A percentile compares a stretch with the other conserved stretches of the same genome.
These are phyloP conservation scores for Aspergillus melleus DNA, from an alignment of 2,329 filamentous ascomycete species.

Conservation along the genomic window DNA sequence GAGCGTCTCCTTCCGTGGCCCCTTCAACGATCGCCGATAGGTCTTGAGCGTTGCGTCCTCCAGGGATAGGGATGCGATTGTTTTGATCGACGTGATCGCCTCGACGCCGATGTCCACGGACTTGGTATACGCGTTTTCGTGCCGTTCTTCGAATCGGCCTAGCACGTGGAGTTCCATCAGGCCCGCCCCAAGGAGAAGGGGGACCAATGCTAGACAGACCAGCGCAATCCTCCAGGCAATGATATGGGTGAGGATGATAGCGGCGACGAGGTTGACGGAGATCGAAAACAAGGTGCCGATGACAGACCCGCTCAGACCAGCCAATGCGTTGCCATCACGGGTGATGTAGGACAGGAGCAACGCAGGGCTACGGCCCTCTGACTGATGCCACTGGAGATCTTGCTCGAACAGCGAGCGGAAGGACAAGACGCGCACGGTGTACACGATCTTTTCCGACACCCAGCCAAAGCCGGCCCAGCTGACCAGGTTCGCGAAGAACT, in stretches of 20 bases:
- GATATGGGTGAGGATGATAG: constrained; percentile 68
- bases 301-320: constrained; percentile 68
- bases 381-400: constrained; percentile 70
- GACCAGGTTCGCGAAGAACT: constrained; percentile 61
- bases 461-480: constrained; percentile 61
- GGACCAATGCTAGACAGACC: constrained; percentile 68
- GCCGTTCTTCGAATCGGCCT: constrained; percentile 57
- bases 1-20: constrained; percentile 51
- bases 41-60: constrained; percentile 50
- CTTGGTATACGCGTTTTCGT: constrained; percentile 52
- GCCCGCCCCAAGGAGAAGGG: constrained; percentile 67
- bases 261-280: constrained; percentile 65
- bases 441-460: constrained; percentile 65
- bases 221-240: constrained; percentile 75
- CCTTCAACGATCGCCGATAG: constrained; percentile 47
- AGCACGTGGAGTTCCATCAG: constrained; percentile 67
- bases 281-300: constrained; percentile 70
- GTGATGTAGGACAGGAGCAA: constrained; percentile 67
- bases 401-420: constrained; percentile 67
- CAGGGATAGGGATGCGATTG: constrained; percentile 52
- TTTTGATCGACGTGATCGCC: constrained; percentile 54
- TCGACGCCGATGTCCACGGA: constrained; percentile 55
- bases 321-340: constrained; percentile 65
- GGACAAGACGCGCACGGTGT: constrained; percentile 62
- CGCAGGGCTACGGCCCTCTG: constrained; percentile 61